Conservation (phyloP, 768 basidiomycete genomes). For the Collybia nuda region DNA sequence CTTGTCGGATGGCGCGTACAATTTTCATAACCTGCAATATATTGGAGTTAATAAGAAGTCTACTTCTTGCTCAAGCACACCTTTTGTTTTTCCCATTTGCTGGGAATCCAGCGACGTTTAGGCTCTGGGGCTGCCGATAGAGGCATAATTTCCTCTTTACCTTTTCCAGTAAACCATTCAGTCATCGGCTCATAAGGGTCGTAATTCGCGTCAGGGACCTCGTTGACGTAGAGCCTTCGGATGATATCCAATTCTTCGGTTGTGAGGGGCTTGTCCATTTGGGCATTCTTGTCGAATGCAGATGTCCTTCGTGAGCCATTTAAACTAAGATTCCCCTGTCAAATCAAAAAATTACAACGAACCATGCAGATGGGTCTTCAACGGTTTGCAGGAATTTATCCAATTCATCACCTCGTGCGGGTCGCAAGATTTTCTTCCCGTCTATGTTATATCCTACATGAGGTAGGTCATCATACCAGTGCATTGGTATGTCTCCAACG, state of each 20-base stretch:
- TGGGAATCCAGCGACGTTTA: constrained; percentile 94
- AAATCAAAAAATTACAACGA: background rate
- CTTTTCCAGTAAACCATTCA: constrained; percentile 97
- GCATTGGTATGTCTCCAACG: constrained; percentile 91
- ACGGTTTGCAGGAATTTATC: constrained; percentile 95
- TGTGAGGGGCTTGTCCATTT: constrained; percentile 83
- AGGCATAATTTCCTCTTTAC: constrained; percentile 94
- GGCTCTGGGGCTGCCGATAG: constrained; percentile 90
- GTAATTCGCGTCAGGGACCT: constrained; percentile 88
- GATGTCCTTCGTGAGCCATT: constrained; percentile 61
- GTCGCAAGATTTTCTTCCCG: constrained; percentile 91
- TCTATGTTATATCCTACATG: constrained; percentile 96
- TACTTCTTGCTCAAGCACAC: constrained; percentile 35
- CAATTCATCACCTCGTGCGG: constrained; percentile 93
- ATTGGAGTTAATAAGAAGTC: constrained; percentile 4
- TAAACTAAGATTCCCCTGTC: background rate
- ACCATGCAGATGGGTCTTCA: constrained; percentile 92
- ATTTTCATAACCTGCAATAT: constrained; percentile 92
- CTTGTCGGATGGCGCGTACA: constrained; percentile 95
- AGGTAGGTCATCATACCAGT: constrained; percentile 99
- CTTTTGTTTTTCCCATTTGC: constrained; percentile 99
- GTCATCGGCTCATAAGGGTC: constrained; percentile 92
- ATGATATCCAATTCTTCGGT: constrained; percentile 95
- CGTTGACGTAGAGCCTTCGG: constrained; percentile 81
- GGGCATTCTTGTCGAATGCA: constrained; percentile 86